A percentile compares a stretch with the other conserved stretches of the same genome.
These are phyloP conservation scores for Atkinsonella texensis DNA, from an alignment of 2,329 filamentous ascomycete genomes.

Conservation along the genomic window DNA sequence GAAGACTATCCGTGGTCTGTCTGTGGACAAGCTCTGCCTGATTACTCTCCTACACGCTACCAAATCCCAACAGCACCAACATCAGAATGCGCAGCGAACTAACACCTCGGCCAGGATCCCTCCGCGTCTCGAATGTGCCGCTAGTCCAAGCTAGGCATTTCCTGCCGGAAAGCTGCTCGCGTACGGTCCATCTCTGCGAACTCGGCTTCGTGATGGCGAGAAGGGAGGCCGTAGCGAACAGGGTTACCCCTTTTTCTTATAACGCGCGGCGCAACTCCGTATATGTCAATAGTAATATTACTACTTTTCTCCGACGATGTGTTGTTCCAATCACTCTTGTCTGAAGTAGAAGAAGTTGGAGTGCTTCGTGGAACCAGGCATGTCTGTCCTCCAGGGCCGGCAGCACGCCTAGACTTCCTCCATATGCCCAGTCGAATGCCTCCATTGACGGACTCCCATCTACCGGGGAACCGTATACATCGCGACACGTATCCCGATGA, in stretches of 20 bases:
- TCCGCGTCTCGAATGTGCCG: not conserved
- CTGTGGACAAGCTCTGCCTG: constrained; percentile 20
- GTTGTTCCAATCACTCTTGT: no score
- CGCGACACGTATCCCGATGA: not conserved
- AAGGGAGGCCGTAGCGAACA: constrained; percentile 39
- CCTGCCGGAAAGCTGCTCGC: constrained; percentile 31
- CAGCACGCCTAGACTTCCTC: no score
- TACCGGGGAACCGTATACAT: no score
- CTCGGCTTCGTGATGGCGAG: constrained; percentile 39
- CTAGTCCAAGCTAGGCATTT: constrained; percentile 14
- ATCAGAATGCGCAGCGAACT: not conserved
- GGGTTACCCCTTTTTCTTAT: constrained; percentile 32
- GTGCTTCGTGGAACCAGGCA: no score
- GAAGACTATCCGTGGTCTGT: constrained; percentile 18
- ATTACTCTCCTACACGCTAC: not conserved
- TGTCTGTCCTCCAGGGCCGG: no score
- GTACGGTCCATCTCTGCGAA: constrained; percentile 36
- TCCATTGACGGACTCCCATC: no score
- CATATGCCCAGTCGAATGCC: no score
- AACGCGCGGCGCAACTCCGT: not conserved
- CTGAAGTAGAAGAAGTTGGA: no score
- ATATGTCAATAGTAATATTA: no score
- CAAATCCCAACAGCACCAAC: not conserved
- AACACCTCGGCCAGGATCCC: not conserved
- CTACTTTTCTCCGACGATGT: no score